Evolutionary conservation across 345 rosid genomes (phyloP).

Genomic region (Eucalyptus microcorys): DNA sequence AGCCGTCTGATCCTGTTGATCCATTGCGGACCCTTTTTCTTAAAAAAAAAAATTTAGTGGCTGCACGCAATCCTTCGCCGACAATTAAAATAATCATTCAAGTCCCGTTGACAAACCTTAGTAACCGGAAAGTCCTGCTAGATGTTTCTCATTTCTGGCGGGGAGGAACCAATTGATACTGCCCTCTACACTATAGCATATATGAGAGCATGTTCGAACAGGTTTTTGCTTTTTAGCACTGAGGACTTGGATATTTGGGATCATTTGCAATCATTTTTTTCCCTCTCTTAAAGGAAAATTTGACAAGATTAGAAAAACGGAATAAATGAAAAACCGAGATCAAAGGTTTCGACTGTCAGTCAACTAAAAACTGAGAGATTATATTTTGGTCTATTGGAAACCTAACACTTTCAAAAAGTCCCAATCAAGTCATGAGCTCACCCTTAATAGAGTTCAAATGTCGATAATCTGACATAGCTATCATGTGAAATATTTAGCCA

Average conservation of each 20-base stretch:
- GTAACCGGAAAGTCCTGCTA: neutral
- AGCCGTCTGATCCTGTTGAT: neutral
- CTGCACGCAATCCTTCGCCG: neutral
- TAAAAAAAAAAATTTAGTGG: too few relatives aligned
- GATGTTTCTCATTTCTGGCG: neutral
- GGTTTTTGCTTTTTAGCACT: neutral
- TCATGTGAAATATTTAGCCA: neutral
- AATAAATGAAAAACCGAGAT: neutral
- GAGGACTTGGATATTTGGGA: neutral
- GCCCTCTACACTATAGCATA: neutral
- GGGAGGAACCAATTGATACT: neutral
- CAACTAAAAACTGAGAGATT: neutral
- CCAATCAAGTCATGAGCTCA: too few relatives aligned
- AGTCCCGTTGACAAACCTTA: neutral
- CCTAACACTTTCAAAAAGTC: neutral
- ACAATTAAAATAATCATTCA: neutral
- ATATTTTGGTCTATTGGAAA: neutral
- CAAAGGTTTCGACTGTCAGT: accelerated
- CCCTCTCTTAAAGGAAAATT: neutral
- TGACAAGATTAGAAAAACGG: neutral
- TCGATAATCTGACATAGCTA: neutral
- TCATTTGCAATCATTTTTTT: neutral
- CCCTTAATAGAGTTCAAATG: too few relatives aligned
- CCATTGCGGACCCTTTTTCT: neutral
- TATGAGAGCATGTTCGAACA: neutral